phyloP scores from a whole-genome alignment of 805 yeast species.

The Lipomyces kockii region DNA sequence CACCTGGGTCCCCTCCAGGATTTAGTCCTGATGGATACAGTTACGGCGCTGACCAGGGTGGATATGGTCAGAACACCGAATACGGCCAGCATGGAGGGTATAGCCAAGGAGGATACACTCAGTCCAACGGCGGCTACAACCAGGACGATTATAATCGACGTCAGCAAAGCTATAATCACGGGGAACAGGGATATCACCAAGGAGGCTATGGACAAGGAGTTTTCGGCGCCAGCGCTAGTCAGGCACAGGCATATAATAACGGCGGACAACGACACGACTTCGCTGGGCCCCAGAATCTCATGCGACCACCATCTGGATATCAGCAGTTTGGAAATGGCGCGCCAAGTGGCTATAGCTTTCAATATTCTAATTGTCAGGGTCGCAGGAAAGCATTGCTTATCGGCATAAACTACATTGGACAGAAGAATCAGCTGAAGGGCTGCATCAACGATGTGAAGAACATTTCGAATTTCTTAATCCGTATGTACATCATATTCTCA shows the following conservation, averaged over 20 bases:
- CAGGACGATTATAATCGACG: background rate
- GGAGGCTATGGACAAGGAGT: background rate
- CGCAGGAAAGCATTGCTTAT: slow-evolving; percentile 72
- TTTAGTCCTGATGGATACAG: slow-evolving; percentile 16
- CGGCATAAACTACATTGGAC: slow-evolving; percentile 79
- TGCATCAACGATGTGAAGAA: slow-evolving; percentile 78
- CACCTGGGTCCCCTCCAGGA: slow-evolving; percentile 41
- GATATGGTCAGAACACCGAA: background rate
- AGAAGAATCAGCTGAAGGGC: slow-evolving; percentile 65
- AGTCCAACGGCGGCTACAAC: slow-evolving; percentile 5
- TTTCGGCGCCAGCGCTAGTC: background rate
- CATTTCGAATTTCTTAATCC: slow-evolving; percentile 44
- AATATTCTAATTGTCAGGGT: slow-evolving; percentile 74
- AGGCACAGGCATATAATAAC: background rate
- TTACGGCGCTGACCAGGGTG: background rate
- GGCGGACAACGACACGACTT: slow-evolving; percentile 2
- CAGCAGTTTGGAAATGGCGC: slow-evolving; percentile 45
- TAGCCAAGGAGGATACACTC: slow-evolving; percentile 16
- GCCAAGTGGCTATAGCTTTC: slow-evolving; percentile 49
- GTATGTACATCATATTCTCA: background rate
- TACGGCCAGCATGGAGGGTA: background rate
- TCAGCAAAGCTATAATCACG: background rate
- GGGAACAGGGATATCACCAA: background rate
- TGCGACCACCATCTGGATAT: slow-evolving; percentile 39
- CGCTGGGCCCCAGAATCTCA: slow-evolving; percentile 21